These are phyloP conservation scores for Claviceps fusiformis DNA, from an alignment of 2,329 filamentous ascomycete genomes.

Conservation along the genomic window DNA sequence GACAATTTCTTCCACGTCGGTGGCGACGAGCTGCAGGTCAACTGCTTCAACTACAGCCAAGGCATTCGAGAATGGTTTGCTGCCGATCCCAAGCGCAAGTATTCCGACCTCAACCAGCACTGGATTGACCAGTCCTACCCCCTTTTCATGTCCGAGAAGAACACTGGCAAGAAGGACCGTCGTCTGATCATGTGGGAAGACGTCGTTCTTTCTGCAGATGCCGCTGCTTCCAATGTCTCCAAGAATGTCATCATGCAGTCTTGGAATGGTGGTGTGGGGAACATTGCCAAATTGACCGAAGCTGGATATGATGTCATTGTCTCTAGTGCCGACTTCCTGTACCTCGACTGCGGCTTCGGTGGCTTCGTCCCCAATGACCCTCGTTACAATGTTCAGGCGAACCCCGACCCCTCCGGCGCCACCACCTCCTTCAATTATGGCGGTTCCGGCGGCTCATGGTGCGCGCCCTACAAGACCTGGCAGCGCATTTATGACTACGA, in stretches of 20 bases:
- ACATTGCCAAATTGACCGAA: slow-evolving; percentile 36
- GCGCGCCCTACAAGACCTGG: slow-evolving; percentile 45
- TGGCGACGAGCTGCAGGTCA: slow-evolving; percentile 37
- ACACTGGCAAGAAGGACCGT: slow-evolving; percentile 23
- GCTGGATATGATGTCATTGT: slow-evolving; percentile 40
- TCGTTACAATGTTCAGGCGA: slow-evolving; percentile 37
- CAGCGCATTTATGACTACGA: slow-evolving; percentile 47
- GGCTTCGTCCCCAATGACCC: slow-evolving; percentile 41
- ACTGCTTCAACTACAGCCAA: slow-evolving; percentile 43
- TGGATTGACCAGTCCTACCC: slow-evolving; percentile 39
- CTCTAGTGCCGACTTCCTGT: slow-evolving; percentile 41
- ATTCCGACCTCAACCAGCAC: slow-evolving; percentile 37
- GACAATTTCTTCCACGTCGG: slow-evolving; percentile 43
- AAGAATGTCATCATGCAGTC: slow-evolving; percentile 38
- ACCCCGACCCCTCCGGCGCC: slow-evolving; percentile 27
- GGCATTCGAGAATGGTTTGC: slow-evolving; percentile 35
- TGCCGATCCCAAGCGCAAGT: slow-evolving; percentile 26
- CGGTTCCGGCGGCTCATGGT: slow-evolving; percentile 42
- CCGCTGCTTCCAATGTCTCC: slow-evolving; percentile 31
- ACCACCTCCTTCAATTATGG: slow-evolving; percentile 39
- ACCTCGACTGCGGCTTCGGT: slow-evolving; percentile 42
- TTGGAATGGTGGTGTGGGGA: slow-evolving; percentile 38
- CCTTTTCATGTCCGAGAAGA: slow-evolving; percentile 25
- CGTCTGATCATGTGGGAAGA: slow-evolving; percentile 47
- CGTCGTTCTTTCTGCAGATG: slow-evolving; percentile 26